These are phyloP conservation scores for Holtermanniella nyarrowii DNA, from an alignment of 768 basidiomycete genomes.

Conservation along the genomic window DNA sequence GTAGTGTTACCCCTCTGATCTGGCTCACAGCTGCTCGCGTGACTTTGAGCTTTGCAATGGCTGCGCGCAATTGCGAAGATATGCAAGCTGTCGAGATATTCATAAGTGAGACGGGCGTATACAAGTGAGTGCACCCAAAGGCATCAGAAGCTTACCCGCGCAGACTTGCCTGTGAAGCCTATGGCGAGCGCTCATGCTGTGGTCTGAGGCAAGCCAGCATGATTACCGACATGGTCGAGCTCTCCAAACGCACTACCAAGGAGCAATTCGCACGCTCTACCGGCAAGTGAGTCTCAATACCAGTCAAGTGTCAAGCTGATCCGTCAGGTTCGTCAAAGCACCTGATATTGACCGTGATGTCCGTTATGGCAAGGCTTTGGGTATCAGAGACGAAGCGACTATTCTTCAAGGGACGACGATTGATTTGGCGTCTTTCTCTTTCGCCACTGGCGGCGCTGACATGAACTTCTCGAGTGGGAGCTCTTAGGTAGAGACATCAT, in stretches of 20 bases:
- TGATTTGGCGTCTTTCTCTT: neutral
- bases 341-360: neutral
- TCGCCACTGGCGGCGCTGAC: neutral
- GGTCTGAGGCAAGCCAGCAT: neutral
- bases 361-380: neutral
- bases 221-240: neutral
- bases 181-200: neutral
- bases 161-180: neutral
- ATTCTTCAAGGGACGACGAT: neutral
- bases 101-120: slow-evolving; percentile 25
- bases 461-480: too few species aligned
- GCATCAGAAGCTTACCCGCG: neutral
- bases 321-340: neutral
- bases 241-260: neutral
- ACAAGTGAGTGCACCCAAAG: slow-evolving; percentile 16
- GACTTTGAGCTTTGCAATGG: slow-evolving; percentile 20
- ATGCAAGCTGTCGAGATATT: slow-evolving; percentile 21
- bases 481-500: too few species aligned
- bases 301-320: neutral
- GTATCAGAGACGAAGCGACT: neutral
- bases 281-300: neutral
- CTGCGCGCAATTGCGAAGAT: slow-evolving; percentile 20
- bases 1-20: slow-evolving; percentile 8
- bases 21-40: slow-evolving; percentile 17
- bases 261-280: neutral